phyloP scores from a whole-genome alignment of 1,139 yeast species.

The Nakaseomyces bracarensis region DNA sequence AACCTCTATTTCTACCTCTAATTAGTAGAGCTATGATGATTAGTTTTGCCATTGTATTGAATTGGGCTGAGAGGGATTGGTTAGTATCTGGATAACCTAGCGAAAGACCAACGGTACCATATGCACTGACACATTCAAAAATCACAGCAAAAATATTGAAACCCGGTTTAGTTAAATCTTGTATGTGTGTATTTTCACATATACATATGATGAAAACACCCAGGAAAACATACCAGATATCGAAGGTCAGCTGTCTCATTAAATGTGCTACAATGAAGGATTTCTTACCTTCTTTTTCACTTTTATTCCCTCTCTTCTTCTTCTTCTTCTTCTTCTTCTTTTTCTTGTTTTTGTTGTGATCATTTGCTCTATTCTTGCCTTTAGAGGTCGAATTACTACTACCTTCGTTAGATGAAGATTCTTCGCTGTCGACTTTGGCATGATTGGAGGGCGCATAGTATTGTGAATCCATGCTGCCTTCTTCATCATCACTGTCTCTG shows the following conservation, averaged over 20 bases:
- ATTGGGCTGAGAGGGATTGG: constrained; percentile 67
- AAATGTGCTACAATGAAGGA: constrained; percentile 81
- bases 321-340: constrained; percentile 4
- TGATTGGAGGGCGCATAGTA: constrained; percentile 2
- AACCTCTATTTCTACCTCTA: constrained; percentile 94
- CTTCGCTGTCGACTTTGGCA: constrained; percentile 2
- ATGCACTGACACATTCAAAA: constrained; percentile 89
- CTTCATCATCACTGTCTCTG: constrained; percentile 11
- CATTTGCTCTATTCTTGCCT: constrained; percentile 4
- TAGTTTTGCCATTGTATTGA: constrained; percentile 66
- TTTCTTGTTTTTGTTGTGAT: constrained; percentile 6
- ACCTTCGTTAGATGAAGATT: constrained; percentile 9
- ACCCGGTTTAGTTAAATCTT: constrained; percentile 37
- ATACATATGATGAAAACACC: constrained; percentile 82
- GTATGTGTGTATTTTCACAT: constrained; percentile 63
- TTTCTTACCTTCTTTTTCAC: constrained; percentile 24
- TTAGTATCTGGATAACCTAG: constrained; percentile 65
- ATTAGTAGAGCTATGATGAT: constrained; percentile 84
- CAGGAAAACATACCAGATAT: constrained; percentile 84
- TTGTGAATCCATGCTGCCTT: constrained; percentile 12
- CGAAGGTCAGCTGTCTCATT: constrained; percentile 85
- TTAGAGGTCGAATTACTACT: not conserved
- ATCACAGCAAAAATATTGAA: constrained; percentile 66
- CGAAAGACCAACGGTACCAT: constrained; percentile 91
- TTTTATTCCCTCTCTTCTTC: constrained; percentile 8